phyloP scores from a whole-genome alignment of 2,329 filamentous ascomycete genomes.

The Venturia aucupariae region DNA sequence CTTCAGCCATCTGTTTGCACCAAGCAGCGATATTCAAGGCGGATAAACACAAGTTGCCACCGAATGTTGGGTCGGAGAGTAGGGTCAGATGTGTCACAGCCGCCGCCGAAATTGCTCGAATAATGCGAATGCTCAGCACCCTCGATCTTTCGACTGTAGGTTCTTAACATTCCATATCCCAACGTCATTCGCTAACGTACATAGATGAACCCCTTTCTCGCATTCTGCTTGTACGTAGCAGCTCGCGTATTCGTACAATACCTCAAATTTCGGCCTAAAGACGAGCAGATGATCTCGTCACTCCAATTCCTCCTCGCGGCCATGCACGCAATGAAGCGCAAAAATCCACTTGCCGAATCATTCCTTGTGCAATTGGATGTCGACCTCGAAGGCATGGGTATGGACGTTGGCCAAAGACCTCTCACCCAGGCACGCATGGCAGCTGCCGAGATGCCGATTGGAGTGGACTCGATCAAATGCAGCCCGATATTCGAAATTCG shows the following conservation, averaged over 20 bases:
- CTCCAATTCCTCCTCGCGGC: slow-evolving; percentile 84
- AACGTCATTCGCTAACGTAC: slow-evolving; percentile 18
- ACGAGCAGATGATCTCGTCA: slow-evolving; percentile 67
- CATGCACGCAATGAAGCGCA: slow-evolving; percentile 79
- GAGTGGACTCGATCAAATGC: slow-evolving; percentile 23
- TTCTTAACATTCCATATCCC: slow-evolving; percentile 16
- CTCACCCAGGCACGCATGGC: neutral
- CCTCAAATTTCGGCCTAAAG: slow-evolving; percentile 84
- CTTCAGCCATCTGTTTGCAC: slow-evolving; percentile 93
- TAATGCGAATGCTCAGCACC: slow-evolving; percentile 92
- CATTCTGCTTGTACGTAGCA: slow-evolving; percentile 93
- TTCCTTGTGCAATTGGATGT: slow-evolving; percentile 91
- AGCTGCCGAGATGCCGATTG: neutral
- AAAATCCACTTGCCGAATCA: slow-evolving; percentile 86
- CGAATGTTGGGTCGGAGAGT: slow-evolving; percentile 74
- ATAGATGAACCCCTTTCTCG: slow-evolving; percentile 91
- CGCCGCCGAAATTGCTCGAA: slow-evolving; percentile 84
- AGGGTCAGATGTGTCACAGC: slow-evolving; percentile 89
- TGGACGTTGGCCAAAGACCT: slow-evolving; percentile 21
- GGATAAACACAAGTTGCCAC: slow-evolving; percentile 73
- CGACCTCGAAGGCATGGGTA: slow-evolving; percentile 67
- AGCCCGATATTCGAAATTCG: slow-evolving; percentile 27
- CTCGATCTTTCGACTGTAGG: slow-evolving; percentile 74
- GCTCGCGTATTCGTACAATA: slow-evolving; percentile 93
- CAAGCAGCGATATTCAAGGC: slow-evolving; percentile 97